phyloP scores from a whole-genome alignment of 2,329 filamentous ascomycete species.

The Phyllachora maydis region DNA sequence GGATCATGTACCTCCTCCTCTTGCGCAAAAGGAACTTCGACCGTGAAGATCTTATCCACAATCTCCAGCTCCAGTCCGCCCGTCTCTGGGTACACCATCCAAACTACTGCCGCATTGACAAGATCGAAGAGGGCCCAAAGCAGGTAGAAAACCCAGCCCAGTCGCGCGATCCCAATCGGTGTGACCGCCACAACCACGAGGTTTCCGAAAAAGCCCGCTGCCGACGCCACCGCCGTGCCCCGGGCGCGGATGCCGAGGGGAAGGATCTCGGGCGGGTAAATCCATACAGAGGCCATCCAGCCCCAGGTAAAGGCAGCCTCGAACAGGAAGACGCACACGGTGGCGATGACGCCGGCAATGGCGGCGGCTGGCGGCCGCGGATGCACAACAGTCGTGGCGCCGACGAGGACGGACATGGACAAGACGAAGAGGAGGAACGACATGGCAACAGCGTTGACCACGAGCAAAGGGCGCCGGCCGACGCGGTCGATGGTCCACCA shows the following conservation, averaged over 20 bases:
- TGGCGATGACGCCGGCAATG: slow-evolving; percentile 4
- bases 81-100: slow-evolving; percentile 26
- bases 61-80: slow-evolving; percentile 25
- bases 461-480: slow-evolving; percentile 5
- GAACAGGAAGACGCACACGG: slow-evolving; percentile 5
- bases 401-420: slow-evolving; percentile 4
- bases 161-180: slow-evolving; percentile 13
- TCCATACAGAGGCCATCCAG: slow-evolving; percentile 27
- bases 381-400: too few species aligned
- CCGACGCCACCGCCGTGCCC: slow-evolving; percentile 78
- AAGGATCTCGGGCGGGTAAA: slow-evolving; percentile 85
- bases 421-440: slow-evolving; percentile 7
- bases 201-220: slow-evolving; percentile 43
- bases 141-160: slow-evolving; percentile 16
- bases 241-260: slow-evolving; percentile 84
- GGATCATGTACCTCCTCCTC: too few species aligned
- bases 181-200: slow-evolving; percentile 17
- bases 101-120: slow-evolving; percentile 19
- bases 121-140: slow-evolving; percentile 17
- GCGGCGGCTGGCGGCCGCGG: slow-evolving; percentile 1
- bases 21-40: too few species aligned
- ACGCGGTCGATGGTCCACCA: slow-evolving; percentile 6
- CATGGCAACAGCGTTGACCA: slow-evolving; percentile 7
- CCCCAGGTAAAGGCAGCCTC: slow-evolving; percentile 5
- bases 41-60: slow-evolving; percentile 19